Base-by-base conservation (phyloP, 495 filamentous ascomycete genomes). In the Aspergillus campestris region DNA sequence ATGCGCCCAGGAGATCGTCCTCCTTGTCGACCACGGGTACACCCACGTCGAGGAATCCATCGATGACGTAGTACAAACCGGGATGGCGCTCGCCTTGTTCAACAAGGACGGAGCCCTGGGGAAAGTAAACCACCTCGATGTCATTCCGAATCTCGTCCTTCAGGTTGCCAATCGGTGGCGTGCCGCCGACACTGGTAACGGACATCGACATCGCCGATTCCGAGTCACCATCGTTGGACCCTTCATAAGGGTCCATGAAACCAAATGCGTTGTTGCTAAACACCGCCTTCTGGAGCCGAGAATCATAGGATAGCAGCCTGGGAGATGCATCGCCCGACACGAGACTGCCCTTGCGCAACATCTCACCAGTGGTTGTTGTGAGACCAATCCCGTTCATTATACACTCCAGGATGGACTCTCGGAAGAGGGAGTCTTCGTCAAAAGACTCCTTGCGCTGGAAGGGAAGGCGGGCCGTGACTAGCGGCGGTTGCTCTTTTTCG, bases 91-190 rank as follows among this genome's bases (percentile, higher is more conserved):
- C 92, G 0, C 92, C 90, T 60, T 97, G 89, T 52, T 98, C 92
- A 0, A 98, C 91, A n/a, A 98, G 73, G 6, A 98, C 86, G 7
- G 92, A 89, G 4, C 86, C 89, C 57, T 97, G 84, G 0, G 88
- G 89, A 52, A 98, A 98, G 67, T 84, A 96, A 4, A 98, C 94
- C 50, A 98, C 95, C 57, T 98, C 92, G n/a, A 97, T 77, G 35
- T 98, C 92, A 53, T 92, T 81, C 38, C 81, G 80, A 58, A 95
- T 74, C 34, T 97, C 92, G 45, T 80, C 58, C 57, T 75, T 48
- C 58, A 89, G 49, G 74, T 80, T 69, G 60, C 62, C 55, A 7
- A 78, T 70, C 10, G 82, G 82, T 3, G 71, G 66, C 1, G 70
- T 72, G 6, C 74, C 74, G 12, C 69, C 70, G 3, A 69, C 70